phyloP scores from a whole-genome alignment of 805 yeast genomes.

The Kazachstania kunashirensis region DNA sequence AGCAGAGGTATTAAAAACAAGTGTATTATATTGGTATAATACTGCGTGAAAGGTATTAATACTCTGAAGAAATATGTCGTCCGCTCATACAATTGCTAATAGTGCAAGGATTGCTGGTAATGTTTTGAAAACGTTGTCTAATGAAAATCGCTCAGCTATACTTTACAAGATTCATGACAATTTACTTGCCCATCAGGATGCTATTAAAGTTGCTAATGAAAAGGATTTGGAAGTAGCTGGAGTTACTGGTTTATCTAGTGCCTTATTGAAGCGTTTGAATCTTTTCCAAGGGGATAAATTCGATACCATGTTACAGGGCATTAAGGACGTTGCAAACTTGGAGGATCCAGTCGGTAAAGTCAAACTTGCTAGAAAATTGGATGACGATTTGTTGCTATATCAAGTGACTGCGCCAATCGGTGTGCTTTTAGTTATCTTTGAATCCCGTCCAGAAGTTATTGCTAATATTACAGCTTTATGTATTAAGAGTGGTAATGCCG shows the following conservation, averaged over 20 bases:
- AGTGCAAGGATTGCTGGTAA: constrained; percentile 80
- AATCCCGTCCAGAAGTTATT: constrained; percentile 95
- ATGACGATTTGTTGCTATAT: constrained; percentile 77
- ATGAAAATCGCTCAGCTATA: constrained; percentile 66
- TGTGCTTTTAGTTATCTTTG: constrained; percentile 83
- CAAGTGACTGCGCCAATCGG: constrained; percentile 93
- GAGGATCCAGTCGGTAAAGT: constrained; percentile 90
- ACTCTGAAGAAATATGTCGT: constrained; percentile 8
- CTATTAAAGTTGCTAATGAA: constrained; percentile 62
- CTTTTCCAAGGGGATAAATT: constrained; percentile 73
- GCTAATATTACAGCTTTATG: constrained; percentile 96
- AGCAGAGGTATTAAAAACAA: too few species aligned
- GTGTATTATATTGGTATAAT: too few species aligned
- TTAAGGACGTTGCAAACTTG: constrained; percentile 78
- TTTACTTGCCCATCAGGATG: constrained; percentile 46
- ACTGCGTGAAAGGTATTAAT: too few species aligned
- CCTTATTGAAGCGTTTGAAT: constrained; percentile 79
- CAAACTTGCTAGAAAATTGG: constrained; percentile 74
- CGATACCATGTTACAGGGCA: constrained; percentile 91
- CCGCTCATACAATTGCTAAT: constrained; percentile 63
- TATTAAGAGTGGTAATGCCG: constrained; percentile 92
- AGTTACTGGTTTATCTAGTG: constrained; percentile 48
- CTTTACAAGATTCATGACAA: constrained; percentile 64
- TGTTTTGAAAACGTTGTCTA: constrained; percentile 63
- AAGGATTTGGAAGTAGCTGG: constrained; percentile 65